Evolutionary conservation across 208 protist species (phyloP).

Genomic region (Trypanosoma avium): DNA sequence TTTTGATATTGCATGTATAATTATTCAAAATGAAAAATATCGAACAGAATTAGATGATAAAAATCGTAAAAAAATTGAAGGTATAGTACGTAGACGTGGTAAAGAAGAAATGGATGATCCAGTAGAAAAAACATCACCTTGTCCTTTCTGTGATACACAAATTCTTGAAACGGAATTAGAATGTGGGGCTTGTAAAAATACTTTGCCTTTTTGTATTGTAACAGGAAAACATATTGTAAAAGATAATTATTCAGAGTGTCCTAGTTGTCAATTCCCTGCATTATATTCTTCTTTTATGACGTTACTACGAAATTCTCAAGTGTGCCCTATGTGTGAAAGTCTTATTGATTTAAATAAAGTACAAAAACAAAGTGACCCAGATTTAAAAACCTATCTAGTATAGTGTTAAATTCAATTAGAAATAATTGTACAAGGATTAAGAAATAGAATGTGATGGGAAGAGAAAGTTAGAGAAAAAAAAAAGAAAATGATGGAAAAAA

Average conservation of each 20-base stretch:
- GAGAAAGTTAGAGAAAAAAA: not conserved
- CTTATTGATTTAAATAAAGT: slow-evolving; percentile 81
- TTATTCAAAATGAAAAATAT: slow-evolving; percentile 96
- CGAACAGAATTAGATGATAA: slow-evolving; percentile 91
- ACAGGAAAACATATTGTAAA: slow-evolving; percentile 93
- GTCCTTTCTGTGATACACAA: slow-evolving; percentile 91
- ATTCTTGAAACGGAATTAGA: slow-evolving; percentile 91
- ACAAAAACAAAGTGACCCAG: slow-evolving; percentile 54
- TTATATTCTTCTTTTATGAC: slow-evolving; percentile 69
- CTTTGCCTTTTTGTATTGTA: slow-evolving; percentile 95
- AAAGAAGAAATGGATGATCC: slow-evolving; percentile 88
- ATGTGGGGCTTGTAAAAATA: slow-evolving; percentile 94
- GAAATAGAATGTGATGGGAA: not conserved
- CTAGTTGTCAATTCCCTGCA: slow-evolving; percentile 92
- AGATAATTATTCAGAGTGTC: slow-evolving; percentile 86
- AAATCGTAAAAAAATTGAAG: slow-evolving; percentile 96
- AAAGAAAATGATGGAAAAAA: no score
- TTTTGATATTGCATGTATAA: slow-evolving; percentile 94
- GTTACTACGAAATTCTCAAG: slow-evolving; percentile 54
- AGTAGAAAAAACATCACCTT: slow-evolving; percentile 81
- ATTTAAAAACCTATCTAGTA: slow-evolving; percentile 52
- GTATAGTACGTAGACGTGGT: slow-evolving; percentile 90
- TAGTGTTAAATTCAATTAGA: not conserved
- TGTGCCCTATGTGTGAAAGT: slow-evolving; percentile 88
- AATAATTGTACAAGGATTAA: slow-evolving; percentile 6